A percentile compares a stretch with the other conserved stretches of the same genome.
These are phyloP conservation scores for Fraxinus ornus DNA, from an alignment of 305 asterid species.

Conservation along the genomic window DNA sequence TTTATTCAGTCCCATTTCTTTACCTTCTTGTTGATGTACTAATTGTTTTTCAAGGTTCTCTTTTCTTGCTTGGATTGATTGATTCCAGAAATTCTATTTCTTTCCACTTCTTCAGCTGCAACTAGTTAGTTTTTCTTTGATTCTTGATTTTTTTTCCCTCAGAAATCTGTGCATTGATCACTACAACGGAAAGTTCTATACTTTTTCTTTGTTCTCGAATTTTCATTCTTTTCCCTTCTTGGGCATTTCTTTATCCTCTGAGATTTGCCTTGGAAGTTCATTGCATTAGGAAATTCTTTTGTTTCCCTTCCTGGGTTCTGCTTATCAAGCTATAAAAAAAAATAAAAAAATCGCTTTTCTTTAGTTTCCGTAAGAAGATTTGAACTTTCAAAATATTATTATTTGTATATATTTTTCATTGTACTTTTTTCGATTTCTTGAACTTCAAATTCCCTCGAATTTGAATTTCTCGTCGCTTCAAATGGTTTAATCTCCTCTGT, in stretches of 20 bases:
- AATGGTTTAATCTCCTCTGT: constrained; percentile 32
- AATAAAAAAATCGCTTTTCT: constrained; percentile 27
- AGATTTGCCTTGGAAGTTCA: constrained; percentile 26
- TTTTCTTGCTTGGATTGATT: constrained; percentile 31
- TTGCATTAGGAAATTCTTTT: constrained; percentile 25
- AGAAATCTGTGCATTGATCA: constrained; percentile 43
- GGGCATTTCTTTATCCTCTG: constrained; percentile 22
- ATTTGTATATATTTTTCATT: neutral
- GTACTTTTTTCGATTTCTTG: neutral
- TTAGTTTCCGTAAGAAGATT: constrained; percentile 28
- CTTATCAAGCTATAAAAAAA: constrained; percentile 34
- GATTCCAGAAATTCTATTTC: constrained; percentile 41
- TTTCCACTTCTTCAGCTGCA: constrained; percentile 44
- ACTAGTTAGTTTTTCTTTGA: constrained; percentile 30
- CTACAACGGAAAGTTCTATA: constrained; percentile 33
- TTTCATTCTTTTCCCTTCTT: constrained; percentile 19
- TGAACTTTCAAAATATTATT: constrained; percentile 6
- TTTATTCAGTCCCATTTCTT: constrained; percentile 43
- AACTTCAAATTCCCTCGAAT: constrained; percentile 22
- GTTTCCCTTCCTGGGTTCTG: constrained; percentile 36
- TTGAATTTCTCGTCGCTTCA: constrained; percentile 12
- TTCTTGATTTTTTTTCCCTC: constrained; percentile 23
- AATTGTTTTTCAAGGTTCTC: constrained; percentile 10
- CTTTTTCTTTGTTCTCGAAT: neutral
- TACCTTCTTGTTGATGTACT: constrained; percentile 27